phyloP scores from a whole-genome alignment of 306 rosid genomes.

The Vachellia pachyceras region DNA sequence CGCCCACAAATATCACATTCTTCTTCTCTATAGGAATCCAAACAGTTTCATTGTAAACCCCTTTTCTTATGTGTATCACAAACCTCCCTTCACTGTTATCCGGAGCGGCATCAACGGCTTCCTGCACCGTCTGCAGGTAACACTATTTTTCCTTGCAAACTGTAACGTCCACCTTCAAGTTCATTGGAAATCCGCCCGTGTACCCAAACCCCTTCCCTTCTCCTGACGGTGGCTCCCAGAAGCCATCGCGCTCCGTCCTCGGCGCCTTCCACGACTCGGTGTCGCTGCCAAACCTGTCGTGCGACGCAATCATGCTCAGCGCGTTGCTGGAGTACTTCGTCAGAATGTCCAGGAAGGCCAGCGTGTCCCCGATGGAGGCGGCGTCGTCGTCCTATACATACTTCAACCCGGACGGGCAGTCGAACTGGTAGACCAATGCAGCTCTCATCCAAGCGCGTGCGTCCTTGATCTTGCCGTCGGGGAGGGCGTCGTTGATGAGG shows the following conservation, averaged over 20 bases:
- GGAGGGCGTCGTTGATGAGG: conserved; percentile 47
- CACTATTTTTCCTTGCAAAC: conserved; percentile 63
- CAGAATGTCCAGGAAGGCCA: conserved; percentile 62
- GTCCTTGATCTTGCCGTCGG: conserved; percentile 52
- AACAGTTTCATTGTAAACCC: conserved; percentile 80
- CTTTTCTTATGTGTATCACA: conserved; percentile 70
- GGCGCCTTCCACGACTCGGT: conserved; percentile 63
- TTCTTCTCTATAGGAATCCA: conserved; percentile 67
- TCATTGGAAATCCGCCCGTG: conserved; percentile 51
- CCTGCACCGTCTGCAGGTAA: conserved; percentile 69
- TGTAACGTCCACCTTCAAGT: conserved; percentile 52
- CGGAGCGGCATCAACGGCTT: conserved; percentile 72
- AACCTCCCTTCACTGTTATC: conserved; percentile 45
- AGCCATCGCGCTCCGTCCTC: conserved; percentile 73
- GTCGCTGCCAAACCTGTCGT: conserved; percentile 63
- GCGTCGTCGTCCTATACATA: conserved; percentile 94
- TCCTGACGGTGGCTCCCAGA: conserved; percentile 56
- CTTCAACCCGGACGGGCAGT: conserved; percentile 75
- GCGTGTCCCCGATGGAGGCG: conserved; percentile 52
- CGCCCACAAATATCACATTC: conserved; percentile 79
- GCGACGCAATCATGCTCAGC: conserved; percentile 63
- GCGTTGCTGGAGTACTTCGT: conserved; percentile 65
- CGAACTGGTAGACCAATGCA: conserved; percentile 70
- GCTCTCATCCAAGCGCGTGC: conserved; percentile 82
- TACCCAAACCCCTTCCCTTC: conserved; percentile 21